These are phyloP conservation scores for Nissolia schottii DNA, from an alignment of 306 rosid genomes.

Conservation along the genomic window DNA sequence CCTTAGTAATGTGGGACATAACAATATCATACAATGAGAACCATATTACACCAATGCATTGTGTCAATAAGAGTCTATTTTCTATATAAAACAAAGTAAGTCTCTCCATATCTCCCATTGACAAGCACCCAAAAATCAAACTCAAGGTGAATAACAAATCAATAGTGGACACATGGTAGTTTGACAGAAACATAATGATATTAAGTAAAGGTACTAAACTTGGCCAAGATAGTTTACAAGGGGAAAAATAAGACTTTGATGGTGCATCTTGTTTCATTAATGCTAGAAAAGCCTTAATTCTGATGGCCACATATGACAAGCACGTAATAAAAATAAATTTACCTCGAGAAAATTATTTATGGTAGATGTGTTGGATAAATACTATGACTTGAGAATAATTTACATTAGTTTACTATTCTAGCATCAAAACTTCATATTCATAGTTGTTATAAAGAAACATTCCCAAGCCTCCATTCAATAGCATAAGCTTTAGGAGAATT, in stretches of 20 bases:
- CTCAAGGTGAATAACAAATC: conserved; percentile 7
- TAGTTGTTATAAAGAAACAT: not conserved
- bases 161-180: not conserved
- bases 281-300: not conserved
- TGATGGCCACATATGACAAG: not conserved
- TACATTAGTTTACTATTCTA: conserved; percentile 5
- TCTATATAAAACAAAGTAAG: not conserved
- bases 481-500: conserved; percentile 1
- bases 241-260: not conserved
- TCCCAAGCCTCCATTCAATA: not conserved
- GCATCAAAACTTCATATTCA: not conserved
- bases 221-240: not conserved
- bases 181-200: not conserved
- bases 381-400: not conserved
- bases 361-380: not conserved
- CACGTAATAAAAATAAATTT: not conserved
- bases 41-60: not conserved
- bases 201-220: not conserved
- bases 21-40: not conserved
- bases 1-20: too few species aligned
- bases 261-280: not conserved
- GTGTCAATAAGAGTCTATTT: not conserved
- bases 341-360: not conserved
- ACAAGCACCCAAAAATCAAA: not conserved
- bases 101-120: conserved; percentile 5